Evolutionary conservation across 768 basidiomycete species (phyloP), one percentile per base, ranked within the genome.

Genomic region (Leccinellum luteum): DNA sequence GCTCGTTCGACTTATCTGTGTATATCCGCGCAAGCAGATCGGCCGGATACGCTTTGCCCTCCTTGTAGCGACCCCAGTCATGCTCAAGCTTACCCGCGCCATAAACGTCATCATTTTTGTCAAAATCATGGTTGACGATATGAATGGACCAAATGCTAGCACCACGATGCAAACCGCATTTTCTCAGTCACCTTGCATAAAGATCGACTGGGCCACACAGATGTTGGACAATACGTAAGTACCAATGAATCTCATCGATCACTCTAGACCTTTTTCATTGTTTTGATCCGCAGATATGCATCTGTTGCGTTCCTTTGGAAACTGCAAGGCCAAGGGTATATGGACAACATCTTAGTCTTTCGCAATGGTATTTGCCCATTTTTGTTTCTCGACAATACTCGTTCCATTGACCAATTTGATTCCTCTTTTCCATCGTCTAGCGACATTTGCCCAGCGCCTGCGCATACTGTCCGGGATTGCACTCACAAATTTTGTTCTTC

Each of bases 401-500:
- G 6, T 17, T 23, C 47, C 47, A 27, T 21, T 48, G 47, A 27
- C 14, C 25, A n/a, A 48, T 27, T 14, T 28, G 17, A 25, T 25
- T 27, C 17, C 9, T 28, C 27, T 28, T 44, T 27, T 17, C 28
- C 13, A 6, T 4, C 4, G 7, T 38, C n/a, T 35, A 62, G 61
- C 23, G 43, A 57, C 69, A 8, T 68, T 70, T 19, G 17, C 62
- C 3, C 55, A 61, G 15, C 68, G 69, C 25, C 48, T 72, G 48
- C 64, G 60, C 21, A 64, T 51, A 35, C 64, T 73, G 21, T 73
- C 65, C 25, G 67, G 58, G 21, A 71, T 73, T 21, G 69, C 72
- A 17, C 64, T 69, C 44, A 67, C 71, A 6, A 73, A 74, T 53
- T 74, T 73, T 51, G 34, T 69, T n/a, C 54, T 74, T 31, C 73